Base-by-base conservation (phyloP, 129 eudicot species). In the Chrysanthemum seticuspe region DNA sequence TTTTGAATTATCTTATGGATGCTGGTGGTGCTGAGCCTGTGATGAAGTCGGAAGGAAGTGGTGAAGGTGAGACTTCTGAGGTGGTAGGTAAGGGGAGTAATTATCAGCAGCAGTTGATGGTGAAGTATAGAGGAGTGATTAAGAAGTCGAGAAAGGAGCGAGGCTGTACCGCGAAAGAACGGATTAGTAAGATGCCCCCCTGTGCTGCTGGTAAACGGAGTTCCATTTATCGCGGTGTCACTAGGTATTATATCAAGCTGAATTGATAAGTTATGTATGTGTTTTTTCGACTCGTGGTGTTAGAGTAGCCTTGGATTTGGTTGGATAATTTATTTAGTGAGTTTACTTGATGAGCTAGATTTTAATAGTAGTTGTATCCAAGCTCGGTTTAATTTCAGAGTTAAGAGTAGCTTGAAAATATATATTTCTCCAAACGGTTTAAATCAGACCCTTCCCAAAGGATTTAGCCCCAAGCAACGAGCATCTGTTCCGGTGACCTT, bases 151-250 rank as follows among this genome's bases (percentile, higher is more conserved):
- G 83, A 84, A 86, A 84, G 75, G 97, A 91, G 65, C 78, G 99
- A 60, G 97, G 99, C 0, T 90, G 94, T 70, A 95, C 99, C 45
- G 99, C 99, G 1, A 95, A 91, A 65, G 99, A 95, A 79, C 86
- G 99, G 18, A 95, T 95, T 79, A 95, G 99, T 79, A 90, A 87
- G 75, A 95, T 95, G 99, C 97, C 97, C 15, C 99, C 99, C 21
- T 94, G 92, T 75, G 90, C 97, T 48, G 99, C 99, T 49, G 99
- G 99, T 45, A 95, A 95, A 72, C 97, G 99, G 6, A 95, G 99
- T 78, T 95, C 99, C 74, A 88, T 95, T 69, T 95, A 95, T 79
- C 89, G 99, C 18, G 99, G 99, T 23, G 99, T 95, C 63, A 95
- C 99, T 62, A 90, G 99, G 99, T 94, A 68, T 51, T 19, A 64